These are phyloP conservation scores for Trichoderma gamsii DNA, from an alignment of 495 filamentous ascomycete genomes.

Conservation along the genomic window DNA sequence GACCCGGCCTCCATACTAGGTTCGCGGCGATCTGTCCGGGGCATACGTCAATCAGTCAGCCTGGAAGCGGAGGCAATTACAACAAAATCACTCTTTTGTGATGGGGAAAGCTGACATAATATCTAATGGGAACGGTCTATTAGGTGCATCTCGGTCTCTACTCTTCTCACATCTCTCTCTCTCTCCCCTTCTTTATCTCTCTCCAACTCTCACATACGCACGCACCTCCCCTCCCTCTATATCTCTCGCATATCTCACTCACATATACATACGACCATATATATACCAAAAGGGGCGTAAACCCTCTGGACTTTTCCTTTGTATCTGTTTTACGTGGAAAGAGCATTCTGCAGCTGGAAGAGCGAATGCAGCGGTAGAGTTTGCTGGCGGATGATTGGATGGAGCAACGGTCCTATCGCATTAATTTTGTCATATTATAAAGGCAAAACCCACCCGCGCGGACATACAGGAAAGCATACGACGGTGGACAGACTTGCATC, in stretches of 20 bases:
- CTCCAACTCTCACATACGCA: neutral
- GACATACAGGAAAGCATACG: neutral
- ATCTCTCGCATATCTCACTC: neutral
- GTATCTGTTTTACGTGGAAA: neutral
- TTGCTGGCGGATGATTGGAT: neutral
- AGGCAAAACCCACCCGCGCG: neutral
- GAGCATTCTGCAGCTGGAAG: neutral
- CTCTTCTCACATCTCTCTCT: neutral
- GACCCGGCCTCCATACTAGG: slow-evolving; percentile 41
- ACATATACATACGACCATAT: neutral
- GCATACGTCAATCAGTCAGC: too few species aligned
- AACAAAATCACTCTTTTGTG: too few species aligned
- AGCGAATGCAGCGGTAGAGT: neutral
- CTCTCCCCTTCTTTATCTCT: neutral
- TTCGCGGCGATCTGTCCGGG: too few species aligned
- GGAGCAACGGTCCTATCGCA: neutral
- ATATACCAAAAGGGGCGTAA: neutral
- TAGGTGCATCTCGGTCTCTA: too few species aligned
- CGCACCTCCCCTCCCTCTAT: neutral
- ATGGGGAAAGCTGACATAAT: too few species aligned
- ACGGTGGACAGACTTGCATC: neutral
- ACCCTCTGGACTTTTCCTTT: neutral
- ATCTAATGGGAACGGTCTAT: too few species aligned
- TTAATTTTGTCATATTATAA: neutral
- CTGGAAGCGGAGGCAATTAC: too few species aligned